phyloP scores from a whole-genome alignment of 2,329 filamentous ascomycete genomes.

The Colletotrichum higginsianum region DNA sequence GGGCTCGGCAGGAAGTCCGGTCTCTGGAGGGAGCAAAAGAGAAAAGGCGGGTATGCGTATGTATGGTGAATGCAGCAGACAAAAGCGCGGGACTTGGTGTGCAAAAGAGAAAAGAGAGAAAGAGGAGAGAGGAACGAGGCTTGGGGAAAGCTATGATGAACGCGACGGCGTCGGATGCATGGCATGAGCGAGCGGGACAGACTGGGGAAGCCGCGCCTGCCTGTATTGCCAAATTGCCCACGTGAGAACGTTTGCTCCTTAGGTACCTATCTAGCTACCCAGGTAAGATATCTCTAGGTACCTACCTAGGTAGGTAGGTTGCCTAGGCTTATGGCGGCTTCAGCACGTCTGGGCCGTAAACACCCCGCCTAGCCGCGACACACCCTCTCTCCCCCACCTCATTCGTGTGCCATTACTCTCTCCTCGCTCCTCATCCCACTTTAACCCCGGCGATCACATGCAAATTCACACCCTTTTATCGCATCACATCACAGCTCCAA shows the following conservation, averaged over 20 bases:
- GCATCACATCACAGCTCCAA: neutral
- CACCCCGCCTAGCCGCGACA: neutral
- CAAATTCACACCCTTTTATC: constrained; percentile 8
- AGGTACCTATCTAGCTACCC: neutral
- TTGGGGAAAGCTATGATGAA: neutral
- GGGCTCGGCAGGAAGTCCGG: neutral
- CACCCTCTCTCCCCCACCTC: neutral
- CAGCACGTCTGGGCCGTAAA: neutral
- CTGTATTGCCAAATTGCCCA: neutral
- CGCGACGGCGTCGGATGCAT: neutral
- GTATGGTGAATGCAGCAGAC: too few relatives aligned
- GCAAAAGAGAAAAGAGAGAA: too few relatives aligned
- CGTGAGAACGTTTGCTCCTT: neutral
- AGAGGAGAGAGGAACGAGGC: neutral
- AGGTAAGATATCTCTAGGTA: too few relatives aligned
- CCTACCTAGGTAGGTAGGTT: neutral
- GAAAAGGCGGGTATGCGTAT: too few relatives aligned
- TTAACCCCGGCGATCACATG: constrained; percentile 35
- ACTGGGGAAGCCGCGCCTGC: neutral
- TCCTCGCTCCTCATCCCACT: neutral
- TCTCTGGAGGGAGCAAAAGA: neutral
- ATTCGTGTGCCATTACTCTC: neutral
- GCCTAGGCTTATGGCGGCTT: too few relatives aligned
- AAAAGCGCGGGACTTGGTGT: too few relatives aligned
- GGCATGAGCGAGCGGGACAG: neutral